A percentile compares a stretch with the other conserved stretches of the same genome.
These are phyloP conservation scores for Coniosporium uncinatum DNA, from an alignment of 2,329 filamentous ascomycete genomes.

Conservation along the genomic window DNA sequence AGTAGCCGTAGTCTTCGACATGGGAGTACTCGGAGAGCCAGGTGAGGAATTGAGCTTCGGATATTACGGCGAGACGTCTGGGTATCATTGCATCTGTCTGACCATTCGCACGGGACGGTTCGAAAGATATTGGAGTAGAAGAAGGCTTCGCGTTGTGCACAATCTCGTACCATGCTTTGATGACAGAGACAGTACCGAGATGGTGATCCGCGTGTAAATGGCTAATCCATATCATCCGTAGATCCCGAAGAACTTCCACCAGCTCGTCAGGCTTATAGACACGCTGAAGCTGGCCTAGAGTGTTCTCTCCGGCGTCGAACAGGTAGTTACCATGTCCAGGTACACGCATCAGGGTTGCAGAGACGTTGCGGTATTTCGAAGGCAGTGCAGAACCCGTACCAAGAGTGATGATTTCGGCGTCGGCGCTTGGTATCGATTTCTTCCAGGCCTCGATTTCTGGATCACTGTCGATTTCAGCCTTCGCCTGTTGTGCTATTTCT, in stretches of 20 bases:
- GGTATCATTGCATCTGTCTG: neutral
- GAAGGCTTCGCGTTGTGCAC: slow-evolving; percentile 36
- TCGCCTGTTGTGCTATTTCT: slow-evolving; percentile 37
- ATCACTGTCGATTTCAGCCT: slow-evolving; percentile 22
- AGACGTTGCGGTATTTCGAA: slow-evolving; percentile 94
- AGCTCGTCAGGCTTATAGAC: slow-evolving; percentile 62
- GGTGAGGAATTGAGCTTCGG: slow-evolving; percentile 63
- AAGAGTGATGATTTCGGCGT: slow-evolving; percentile 80
- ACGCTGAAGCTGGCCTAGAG: slow-evolving; percentile 79
- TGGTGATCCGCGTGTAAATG: slow-evolving; percentile 97
- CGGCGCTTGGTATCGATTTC: slow-evolving; percentile 62
- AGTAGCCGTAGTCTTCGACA: slow-evolving; percentile 72
- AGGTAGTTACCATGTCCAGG: slow-evolving; percentile 86
- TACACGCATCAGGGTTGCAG: slow-evolving; percentile 77
- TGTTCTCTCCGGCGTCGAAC: slow-evolving; percentile 90
- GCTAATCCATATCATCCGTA: slow-evolving; percentile 87
- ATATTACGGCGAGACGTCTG: slow-evolving; percentile 57
- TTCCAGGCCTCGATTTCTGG: slow-evolving; percentile 48
- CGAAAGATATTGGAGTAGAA: slow-evolving; percentile 6
- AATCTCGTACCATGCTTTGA: slow-evolving; percentile 72
- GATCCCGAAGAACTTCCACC: slow-evolving; percentile 65
- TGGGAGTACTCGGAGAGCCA: slow-evolving; percentile 77
- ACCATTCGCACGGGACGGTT: neutral
- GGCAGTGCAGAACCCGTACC: slow-evolving; percentile 90
- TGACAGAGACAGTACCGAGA: slow-evolving; percentile 74